Percentiles rank a stretch among this genome's conserved stretches.
Evolutionary conservation across 768 basidiomycete genomes (phyloP).

Genomic region (Pleurotus platypus): DNA sequence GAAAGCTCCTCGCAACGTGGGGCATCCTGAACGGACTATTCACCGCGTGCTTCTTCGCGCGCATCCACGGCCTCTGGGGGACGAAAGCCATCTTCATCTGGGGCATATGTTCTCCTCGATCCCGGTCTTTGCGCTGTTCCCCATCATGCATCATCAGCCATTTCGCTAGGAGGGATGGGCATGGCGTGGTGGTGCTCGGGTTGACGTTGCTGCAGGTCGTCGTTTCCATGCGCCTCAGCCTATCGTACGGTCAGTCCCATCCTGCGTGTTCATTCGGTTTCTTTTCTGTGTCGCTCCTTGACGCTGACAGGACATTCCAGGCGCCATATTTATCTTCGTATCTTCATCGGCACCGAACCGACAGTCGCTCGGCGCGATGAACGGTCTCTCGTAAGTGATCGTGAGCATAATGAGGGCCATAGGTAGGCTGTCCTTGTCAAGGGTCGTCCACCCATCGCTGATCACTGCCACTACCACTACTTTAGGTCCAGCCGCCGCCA

Average conservation of each 20-base stretch:
- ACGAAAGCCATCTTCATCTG: constrained; percentile 45
- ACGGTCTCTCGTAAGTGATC: background rate
- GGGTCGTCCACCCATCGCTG: too few species aligned
- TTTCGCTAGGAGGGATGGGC: too few species aligned
- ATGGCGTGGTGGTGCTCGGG: constrained; percentile 18
- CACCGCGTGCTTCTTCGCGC: constrained; percentile 51
- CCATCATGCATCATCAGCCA: constrained; percentile 35
- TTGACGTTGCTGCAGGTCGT: constrained; percentile 23
- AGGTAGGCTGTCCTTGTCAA: background rate
- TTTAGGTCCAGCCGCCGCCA: too few species aligned
- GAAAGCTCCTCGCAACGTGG: constrained; percentile 46
- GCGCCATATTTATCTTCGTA: constrained; percentile 1
- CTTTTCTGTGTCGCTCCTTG: too few species aligned
- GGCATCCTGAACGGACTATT: constrained; percentile 51
- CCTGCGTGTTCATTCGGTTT: too few species aligned
- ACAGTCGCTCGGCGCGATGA: background rate
- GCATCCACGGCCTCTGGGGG: constrained; percentile 49
- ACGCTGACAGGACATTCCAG: background rate
- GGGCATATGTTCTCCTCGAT: constrained; percentile 35
- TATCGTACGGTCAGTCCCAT: constrained; percentile 27
- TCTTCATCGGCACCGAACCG: constrained; percentile 3
- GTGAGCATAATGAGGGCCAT: constrained; percentile 1
- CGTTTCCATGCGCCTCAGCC: constrained; percentile 24
- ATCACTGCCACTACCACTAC: too few species aligned
- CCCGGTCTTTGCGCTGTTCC: constrained; percentile 44